Evolutionary conservation across 257 asterid species (phyloP), one percentile per base, ranked within the genome.

Genomic region (Ajuga chamaepitys): DNA sequence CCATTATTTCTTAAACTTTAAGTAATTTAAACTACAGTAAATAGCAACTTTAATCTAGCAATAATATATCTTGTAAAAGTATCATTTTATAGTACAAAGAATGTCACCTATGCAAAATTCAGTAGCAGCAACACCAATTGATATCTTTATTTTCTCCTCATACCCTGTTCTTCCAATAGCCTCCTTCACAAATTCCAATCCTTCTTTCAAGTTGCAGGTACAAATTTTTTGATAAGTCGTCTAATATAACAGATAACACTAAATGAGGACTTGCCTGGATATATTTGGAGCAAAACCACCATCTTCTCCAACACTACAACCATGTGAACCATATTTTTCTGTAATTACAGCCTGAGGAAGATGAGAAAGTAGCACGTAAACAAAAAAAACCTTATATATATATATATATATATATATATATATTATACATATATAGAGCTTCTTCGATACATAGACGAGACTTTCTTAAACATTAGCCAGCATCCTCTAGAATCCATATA

Each of bases 261-360:
- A 71, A 66, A 44, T 51, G 69, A n/a, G n/a, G 66, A 72, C 87
- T 88, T 86, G 81, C 99, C 95, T 86, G 67, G 96, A 82, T 74
- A 93, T 81, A 83, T 85, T 85, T 25, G 99, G 97, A 73, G 97
- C 83, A 77, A 89, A 90, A 68, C 99, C 96, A 58, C 99, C 99
- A 66, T 94, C 97, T 73, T 89, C 97, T 57, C 96, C 99, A 77
- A 94, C 96, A 74, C 81, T 88, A 70, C 97, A 94, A 69, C 93
- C 99, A 78, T 76, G 85, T 35, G 72, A 66, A 62, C 95, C 95
- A 77, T 65, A 70, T 74, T 79, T 89, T 69, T 94, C 97, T 30
- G 86, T 62, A 73, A 94, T 87, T 66, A 94, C 92, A 50, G 95
- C 93, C 99, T 94, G 91, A 70, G 70, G 57, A 54, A 68, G 65